Evolutionary conservation across 2,329 filamentous ascomycete species (phyloP).

Genomic region (Fusarium sacchari): DNA sequence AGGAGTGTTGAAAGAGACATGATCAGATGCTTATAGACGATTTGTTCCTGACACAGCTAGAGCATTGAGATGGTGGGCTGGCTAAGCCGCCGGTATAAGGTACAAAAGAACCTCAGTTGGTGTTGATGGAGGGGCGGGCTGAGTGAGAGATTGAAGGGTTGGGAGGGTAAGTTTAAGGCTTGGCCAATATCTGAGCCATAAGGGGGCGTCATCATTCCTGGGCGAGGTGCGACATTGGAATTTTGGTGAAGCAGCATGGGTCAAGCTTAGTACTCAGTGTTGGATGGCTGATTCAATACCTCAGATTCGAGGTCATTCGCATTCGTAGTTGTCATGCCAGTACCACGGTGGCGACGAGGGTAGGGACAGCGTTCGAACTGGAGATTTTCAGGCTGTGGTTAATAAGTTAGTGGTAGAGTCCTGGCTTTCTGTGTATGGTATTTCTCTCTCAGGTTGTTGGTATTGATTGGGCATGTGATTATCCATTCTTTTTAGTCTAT

Average conservation of each 20-base stretch:
- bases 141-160: slow-evolving; percentile 6
- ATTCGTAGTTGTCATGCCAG: not conserved
- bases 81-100: slow-evolving; percentile 20
- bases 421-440: not conserved
- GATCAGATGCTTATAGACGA: slow-evolving; percentile 7
- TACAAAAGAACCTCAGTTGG: slow-evolving; percentile 8
- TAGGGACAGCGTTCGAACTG: not conserved
- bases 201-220: slow-evolving; percentile 19
- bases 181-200: slow-evolving; percentile 3
- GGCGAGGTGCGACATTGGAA: not conserved
- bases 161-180: slow-evolving; percentile 22
- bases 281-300: not conserved
- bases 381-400: not conserved
- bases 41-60: slow-evolving; percentile 18
- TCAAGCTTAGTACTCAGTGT: not conserved
- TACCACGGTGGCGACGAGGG: not conserved
- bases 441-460: not conserved
- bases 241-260: not conserved
- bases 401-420: not conserved
- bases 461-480: not conserved
- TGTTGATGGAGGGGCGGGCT: slow-evolving; percentile 3
- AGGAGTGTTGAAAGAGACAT: not conserved
- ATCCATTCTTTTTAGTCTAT: not conserved
- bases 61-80: slow-evolving; percentile 19
- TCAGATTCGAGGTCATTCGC: slow-evolving; percentile 3